Base-by-base conservation (phyloP, 805 yeast species). In the Ogataea zsoltii region DNA sequence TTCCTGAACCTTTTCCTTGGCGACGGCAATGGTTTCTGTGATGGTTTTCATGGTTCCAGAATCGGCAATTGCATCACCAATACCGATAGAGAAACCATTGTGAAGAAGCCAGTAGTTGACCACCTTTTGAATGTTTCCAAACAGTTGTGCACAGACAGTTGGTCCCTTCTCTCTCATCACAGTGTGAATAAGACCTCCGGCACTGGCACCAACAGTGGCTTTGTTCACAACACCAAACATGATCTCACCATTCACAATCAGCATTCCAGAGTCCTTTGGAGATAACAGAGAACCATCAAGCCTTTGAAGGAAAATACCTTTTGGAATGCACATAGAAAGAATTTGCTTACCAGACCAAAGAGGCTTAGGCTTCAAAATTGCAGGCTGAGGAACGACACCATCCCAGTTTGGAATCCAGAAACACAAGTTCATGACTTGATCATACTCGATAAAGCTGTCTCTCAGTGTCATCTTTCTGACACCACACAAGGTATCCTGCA, bases 401-500 rank as follows among this genome's bases (percentile, higher is more conserved):
- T 94, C 97, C 99, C 99, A 94, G 53, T 85, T 84, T 16, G 98
- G 98, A 56, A 95, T 89, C 99, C 99, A 95, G 68, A 86, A 94
- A 56, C 91, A 76, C 73, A 95, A 86, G 63, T 94, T 94, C 92
- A 94, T 88, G 45, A 92, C 96, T 71, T 90, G 96, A 54, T 89
- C 96, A 64, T 83, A 88, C 54, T 88, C 97, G 45, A 94, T 73
- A 61, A 91, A 94, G 35, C 73, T 78, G 64, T 94, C 99, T 67
- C 96, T 83, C 51, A 88, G 71, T 0, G 99, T 92, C 87, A 94
- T 80, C 66, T 94, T 94, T 71, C 99, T 84, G 43, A 92, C 77
- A 74, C 99, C 99, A 79, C 97, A 90, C 55, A 94, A 74, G 0
- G 99, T 91, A 70, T 94, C 99, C 74, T 94, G 99, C 51, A 94